These are phyloP conservation scores for Fusarium falciforme DNA, from an alignment of 2,329 filamentous ascomycete species.

Conservation along the genomic window DNA sequence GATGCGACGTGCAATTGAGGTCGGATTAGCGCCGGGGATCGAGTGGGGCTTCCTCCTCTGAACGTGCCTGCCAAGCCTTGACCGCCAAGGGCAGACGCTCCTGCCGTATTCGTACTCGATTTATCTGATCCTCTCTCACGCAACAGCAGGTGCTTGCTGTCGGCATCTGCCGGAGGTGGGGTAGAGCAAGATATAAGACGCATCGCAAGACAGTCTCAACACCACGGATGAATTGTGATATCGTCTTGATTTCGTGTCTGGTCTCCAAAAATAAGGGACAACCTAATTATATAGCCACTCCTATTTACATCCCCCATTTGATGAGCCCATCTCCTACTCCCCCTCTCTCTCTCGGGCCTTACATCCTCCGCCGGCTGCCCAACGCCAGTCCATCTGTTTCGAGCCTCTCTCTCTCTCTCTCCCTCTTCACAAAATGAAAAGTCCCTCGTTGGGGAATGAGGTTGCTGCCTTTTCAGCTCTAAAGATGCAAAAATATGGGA, in stretches of 20 bases:
- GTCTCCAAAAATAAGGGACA: constrained; percentile 43
- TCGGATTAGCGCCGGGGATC: constrained; percentile 9
- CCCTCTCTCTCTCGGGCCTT: not conserved
- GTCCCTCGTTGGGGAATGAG: constrained; percentile 43
- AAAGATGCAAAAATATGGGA: constrained; percentile 42
- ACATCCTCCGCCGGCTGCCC: not conserved
- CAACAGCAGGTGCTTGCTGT: not conserved
- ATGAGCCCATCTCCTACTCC: constrained; percentile 3
- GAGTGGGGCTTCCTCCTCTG: constrained; percentile 23
- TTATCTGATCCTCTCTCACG: not conserved
- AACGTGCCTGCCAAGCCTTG: constrained; percentile 36
- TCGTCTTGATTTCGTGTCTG: constrained; percentile 40
- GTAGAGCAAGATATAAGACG: not conserved
- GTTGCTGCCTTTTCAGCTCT: constrained; percentile 45
- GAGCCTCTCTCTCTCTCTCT: constrained; percentile 1
- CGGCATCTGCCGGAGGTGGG: not conserved
- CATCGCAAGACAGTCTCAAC: not conserved
- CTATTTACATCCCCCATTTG: constrained; percentile 37
- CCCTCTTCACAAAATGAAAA: constrained; percentile 32
- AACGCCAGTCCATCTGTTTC: not conserved
- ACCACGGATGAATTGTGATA: constrained; percentile 18
- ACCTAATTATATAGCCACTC: constrained; percentile 43
- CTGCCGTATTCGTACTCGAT: constrained; percentile 41
- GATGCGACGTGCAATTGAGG: constrained; percentile 22
- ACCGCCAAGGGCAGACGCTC: constrained; percentile 5